These are phyloP conservation scores for Schrenkiella parvula DNA, from an alignment of 345 rosid genomes.

Conservation along the genomic window DNA sequence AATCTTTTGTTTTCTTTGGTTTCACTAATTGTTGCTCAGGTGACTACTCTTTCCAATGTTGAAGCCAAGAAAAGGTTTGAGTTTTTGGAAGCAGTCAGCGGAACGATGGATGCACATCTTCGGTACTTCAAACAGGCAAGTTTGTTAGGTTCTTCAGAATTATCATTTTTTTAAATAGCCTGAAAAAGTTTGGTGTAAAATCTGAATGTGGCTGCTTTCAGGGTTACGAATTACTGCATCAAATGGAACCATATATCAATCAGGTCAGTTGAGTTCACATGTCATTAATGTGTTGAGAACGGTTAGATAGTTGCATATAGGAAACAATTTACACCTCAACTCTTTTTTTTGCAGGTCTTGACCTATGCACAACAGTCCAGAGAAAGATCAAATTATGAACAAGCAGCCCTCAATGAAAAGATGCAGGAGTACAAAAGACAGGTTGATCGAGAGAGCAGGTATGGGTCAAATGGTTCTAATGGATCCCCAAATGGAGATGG, in stretches of 20 bases:
- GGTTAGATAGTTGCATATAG: not conserved
- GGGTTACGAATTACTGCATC: conserved; percentile 97
- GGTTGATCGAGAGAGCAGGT: conserved; percentile 90
- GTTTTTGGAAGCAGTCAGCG: conserved; percentile 96
- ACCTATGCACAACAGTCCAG: conserved; percentile 96
- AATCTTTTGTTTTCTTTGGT: not conserved
- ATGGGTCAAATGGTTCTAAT: conserved; percentile 74
- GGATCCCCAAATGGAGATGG: conserved; percentile 99
- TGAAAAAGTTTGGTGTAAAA: conserved; percentile 20
- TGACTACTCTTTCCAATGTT: conserved; percentile 87
- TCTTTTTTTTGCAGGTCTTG: conserved; percentile 57
- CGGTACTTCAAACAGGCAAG: conserved; percentile 90
- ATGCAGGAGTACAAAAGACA: conserved; percentile 97
- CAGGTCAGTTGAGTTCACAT: conserved; percentile 50
- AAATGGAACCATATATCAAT: conserved; percentile 96
- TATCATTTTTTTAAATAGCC: not conserved
- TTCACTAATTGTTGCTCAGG: conserved; percentile 36
- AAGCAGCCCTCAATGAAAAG: conserved; percentile 89
- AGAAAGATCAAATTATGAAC: conserved; percentile 94
- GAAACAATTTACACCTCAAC: not conserved
- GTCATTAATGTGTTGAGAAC: not conserved
- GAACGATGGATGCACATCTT: conserved; percentile 99
- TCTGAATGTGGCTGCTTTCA: conserved; percentile 32
- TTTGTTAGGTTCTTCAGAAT: conserved; percentile 14
- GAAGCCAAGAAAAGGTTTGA: conserved; percentile 98